A percentile compares a stretch with the other conserved stretches of the same genome.
phyloP scores from a whole-genome alignment of 148 eudicot species.

The Chenopodium quinoa region DNA sequence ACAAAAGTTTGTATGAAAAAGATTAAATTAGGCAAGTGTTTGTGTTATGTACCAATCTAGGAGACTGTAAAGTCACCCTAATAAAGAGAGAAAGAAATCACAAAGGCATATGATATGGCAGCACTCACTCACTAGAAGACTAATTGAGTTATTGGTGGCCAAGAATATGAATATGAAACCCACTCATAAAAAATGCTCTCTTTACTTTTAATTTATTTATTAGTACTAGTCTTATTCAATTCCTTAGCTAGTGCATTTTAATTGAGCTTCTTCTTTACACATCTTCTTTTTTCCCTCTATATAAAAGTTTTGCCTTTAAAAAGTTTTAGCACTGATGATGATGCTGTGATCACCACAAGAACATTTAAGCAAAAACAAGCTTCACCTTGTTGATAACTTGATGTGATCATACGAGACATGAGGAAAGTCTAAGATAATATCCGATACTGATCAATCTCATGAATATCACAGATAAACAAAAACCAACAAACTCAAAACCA shows the following conservation, averaged over 20 bases:
- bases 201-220: slow-evolving; percentile 36
- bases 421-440: neutral
- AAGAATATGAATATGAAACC: slow-evolving; percentile 60
- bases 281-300: neutral
- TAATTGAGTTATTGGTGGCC: slow-evolving; percentile 34
- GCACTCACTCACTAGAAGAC: slow-evolving; percentile 25
- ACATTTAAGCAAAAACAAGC: slow-evolving; percentile 22
- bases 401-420: neutral
- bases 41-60: slow-evolving; percentile 19
- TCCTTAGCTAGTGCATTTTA: slow-evolving; percentile 16
- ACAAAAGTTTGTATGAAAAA: slow-evolving; percentile 5
- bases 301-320: slow-evolving; percentile 7
- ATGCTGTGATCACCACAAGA: slow-evolving; percentile 12
- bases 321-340: slow-evolving; percentile 22
- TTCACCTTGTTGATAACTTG: slow-evolving; percentile 24
- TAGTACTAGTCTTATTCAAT: slow-evolving; percentile 19
- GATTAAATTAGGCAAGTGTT: slow-evolving; percentile 18
- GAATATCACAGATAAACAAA: too few relatives aligned
- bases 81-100: slow-evolving; percentile 13
- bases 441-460: neutral
- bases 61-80: slow-evolving; percentile 25
- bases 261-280: slow-evolving; percentile 32
- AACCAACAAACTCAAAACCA: too few relatives aligned
- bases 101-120: slow-evolving; percentile 11
- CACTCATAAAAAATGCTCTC: slow-evolving; percentile 54